A percentile compares a stretch with the other conserved stretches of the same genome.
phyloP scores from a whole-genome alignment of 176 grass and related monocot species.

The Hordeum vulgare region MorexV3_pseudomolecules_assembly NC_058521.1:544386808-544387307 shows the following conservation, averaged over 20 bases:
- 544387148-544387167: background rate
- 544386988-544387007: background rate
- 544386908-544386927: background rate
- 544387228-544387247: background rate
- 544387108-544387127: background rate
- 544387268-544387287: background rate
- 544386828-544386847: background rate
- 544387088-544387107: constrained; percentile 22
- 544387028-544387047: constrained; percentile 22
- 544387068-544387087: background rate
- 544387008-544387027: background rate
- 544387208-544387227: background rate
- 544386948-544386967: constrained; percentile 12
- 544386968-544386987: constrained; percentile 9
- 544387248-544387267: background rate
- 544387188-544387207: background rate
- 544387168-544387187: background rate
- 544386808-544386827: background rate
- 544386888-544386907: constrained; percentile 23
- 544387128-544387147: background rate
- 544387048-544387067: background rate
- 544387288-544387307: background rate
- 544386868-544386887: constrained; percentile 17
- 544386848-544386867: background rate
- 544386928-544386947: constrained; percentile 1